Conservation (phyloP, 331 rosid species). For the Acacia concinna region DNA sequence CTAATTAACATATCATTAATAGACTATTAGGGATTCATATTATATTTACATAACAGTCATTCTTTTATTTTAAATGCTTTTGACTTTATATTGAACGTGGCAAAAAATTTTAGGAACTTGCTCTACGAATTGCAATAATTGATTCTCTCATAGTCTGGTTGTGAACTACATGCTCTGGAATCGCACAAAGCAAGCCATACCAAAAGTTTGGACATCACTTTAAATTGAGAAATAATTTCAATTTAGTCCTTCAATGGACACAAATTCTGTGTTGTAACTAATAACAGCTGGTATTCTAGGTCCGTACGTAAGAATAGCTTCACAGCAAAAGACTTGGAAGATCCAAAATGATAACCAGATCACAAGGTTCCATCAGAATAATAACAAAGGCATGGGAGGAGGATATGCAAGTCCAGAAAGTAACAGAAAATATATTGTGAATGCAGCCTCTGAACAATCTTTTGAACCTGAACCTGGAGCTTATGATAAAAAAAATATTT, state of each 20-base stretch:
- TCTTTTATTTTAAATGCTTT: not conserved
- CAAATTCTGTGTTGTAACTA: not conserved
- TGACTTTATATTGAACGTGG: not conserved
- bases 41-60: too few relatives aligned
- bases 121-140: not conserved
- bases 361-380: slow-evolving; percentile 36
- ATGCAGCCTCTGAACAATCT: slow-evolving; percentile 67
- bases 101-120: not conserved
- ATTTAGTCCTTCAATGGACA: slow-evolving; percentile 9
- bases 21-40: too few relatives aligned
- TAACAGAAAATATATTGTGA: slow-evolving; percentile 42
- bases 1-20: too few relatives aligned
- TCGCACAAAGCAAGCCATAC: not conserved
- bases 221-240: not conserved
- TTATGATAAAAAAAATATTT: slow-evolving; percentile 44
- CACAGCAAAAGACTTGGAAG: slow-evolving; percentile 45
- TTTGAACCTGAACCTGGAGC: slow-evolving; percentile 65
- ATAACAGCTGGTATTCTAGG: slow-evolving; percentile 36
- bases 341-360: slow-evolving; percentile 30
- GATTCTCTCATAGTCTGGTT: not conserved
- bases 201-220: not conserved
- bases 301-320: slow-evolving; percentile 42
- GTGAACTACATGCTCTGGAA: not conserved
- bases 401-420: slow-evolving; percentile 31
- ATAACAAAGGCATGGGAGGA: slow-evolving; percentile 34